Percentiles rank a stretch among this genome's conserved stretches.
Conservation (phyloP, 2,329 filamentous ascomycete genomes). For the Pochonia chlamydosporia region DNA sequence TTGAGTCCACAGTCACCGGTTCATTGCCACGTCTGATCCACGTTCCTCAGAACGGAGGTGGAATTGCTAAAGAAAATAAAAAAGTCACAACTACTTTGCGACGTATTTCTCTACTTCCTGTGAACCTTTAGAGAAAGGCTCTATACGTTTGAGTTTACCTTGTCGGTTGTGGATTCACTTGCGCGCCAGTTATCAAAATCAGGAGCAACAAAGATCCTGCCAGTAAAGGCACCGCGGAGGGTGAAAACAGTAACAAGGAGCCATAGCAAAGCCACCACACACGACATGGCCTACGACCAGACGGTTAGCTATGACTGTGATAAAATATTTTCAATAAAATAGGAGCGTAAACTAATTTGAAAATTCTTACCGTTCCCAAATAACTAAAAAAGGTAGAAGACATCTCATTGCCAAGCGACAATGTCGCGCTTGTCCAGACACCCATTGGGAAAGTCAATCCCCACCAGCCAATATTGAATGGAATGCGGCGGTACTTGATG, state of each 20-base stretch:
- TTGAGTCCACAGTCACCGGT: no score
- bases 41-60: no score
- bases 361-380: constrained; percentile 16
- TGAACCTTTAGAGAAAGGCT: no score
- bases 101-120: no score
- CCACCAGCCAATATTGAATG: constrained; percentile 35
- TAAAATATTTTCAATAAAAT: no score
- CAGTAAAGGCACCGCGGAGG: background rate
- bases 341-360: no score
- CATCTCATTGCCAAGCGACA: constrained; percentile 23
- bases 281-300: background rate
- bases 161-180: no score
- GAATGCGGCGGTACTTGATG: constrained; percentile 18
- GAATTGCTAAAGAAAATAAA: no score
- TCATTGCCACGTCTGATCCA: no score
- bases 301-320: background rate
- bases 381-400: constrained; percentile 25
- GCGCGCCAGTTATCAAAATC: background rate
- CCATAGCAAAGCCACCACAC: background rate
- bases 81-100: no score
- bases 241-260: background rate
- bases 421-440: constrained; percentile 25
- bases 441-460: constrained; percentile 32
- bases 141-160: no score
- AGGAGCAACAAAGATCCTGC: background rate